Base-by-base conservation (phyloP, 2,329 filamentous ascomycete genomes). In the Cladophialophora bantiana region DNA sequence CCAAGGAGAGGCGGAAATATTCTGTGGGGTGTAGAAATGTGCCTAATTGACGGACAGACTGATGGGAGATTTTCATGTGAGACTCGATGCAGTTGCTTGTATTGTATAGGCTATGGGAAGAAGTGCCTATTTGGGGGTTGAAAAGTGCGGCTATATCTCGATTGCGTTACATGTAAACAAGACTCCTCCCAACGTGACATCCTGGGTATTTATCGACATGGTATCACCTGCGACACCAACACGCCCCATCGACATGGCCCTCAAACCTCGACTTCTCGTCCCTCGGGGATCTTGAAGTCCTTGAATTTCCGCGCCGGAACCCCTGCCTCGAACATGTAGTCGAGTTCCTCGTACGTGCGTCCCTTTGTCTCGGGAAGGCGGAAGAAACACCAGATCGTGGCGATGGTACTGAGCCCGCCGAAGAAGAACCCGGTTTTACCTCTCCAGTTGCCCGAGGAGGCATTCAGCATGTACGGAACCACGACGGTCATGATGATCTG, bases 361-460 rank as follows among this genome's bases (percentile, higher is more conserved):
- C 73, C 73, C 36, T 63, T 64, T 2, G 71, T 73, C 59, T 75
- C 74, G 5, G 74, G 74, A 6, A 75, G 56, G 6, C 71, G 64
- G 53, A 75, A 73, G 54, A 54, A 67, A 1, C 80, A 80, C 69
- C 73, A 70, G 4, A 82, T 55, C 74, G 76, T 80, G 70, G 79
- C 82, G 9, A 83, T 74, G 3, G 74, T 32, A 4, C 79, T 79
- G 4, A 81, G 83, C 1, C 89, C 91, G 13, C 87, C 89, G 90
- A 92, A 93, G 82, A 95, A 77, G 63, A 80, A 80, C 0, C 73
- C 74, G 0, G 69, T 69, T 61, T 76, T 77, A 15, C 78, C 74
- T 68, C 72, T 75, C 62, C 78, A 74, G 55, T 82, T 77, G 58
- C 68, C 68, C 31, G 62, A 66, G 4, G 72, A 72, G 1, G 63